These are phyloP conservation scores for Penicillium manginii DNA, from an alignment of 495 filamentous ascomycete species.

Conservation along the genomic window DNA sequence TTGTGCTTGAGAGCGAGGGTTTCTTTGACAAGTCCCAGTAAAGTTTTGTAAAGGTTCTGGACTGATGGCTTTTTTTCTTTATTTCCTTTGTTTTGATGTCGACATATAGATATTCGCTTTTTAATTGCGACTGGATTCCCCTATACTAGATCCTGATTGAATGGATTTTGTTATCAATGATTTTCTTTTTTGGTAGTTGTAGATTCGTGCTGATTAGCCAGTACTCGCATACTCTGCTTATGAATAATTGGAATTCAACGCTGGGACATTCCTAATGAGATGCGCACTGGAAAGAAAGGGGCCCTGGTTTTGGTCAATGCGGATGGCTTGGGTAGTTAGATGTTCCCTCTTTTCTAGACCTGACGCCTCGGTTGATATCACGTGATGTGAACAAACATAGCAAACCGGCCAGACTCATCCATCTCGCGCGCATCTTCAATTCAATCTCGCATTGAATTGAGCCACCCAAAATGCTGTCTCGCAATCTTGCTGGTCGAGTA, in stretches of 20 bases:
- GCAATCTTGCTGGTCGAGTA: slow-evolving; percentile 36
- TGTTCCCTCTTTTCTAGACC: no score
- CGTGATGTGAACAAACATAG: slow-evolving; percentile 12
- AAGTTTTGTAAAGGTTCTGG: slow-evolving; percentile 11
- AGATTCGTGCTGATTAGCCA: no score
- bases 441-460: background rate
- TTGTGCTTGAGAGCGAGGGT: slow-evolving; percentile 89
- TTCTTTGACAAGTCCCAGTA: slow-evolving; percentile 56
- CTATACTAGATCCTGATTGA: slow-evolving; percentile 21
- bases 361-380: background rate
- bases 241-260: no score
- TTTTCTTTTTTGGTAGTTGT: no score
- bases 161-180: background rate
- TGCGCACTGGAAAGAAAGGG: no score
- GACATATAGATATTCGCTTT: slow-evolving; percentile 28
- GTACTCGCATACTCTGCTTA: no score
- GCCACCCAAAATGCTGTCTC: slow-evolving; percentile 17
- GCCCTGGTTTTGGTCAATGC: no score
- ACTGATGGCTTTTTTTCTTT: slow-evolving; percentile 16
- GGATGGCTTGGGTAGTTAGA: no score
- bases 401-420: slow-evolving; percentile 10
- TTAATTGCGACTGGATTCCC: slow-evolving; percentile 33
- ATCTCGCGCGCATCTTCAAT: background rate
- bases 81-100: slow-evolving; percentile 16
- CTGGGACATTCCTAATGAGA: no score